Base-by-base conservation (phyloP, 73 alveolate genomes). In the Symbiodinium pilosum region DNA sequence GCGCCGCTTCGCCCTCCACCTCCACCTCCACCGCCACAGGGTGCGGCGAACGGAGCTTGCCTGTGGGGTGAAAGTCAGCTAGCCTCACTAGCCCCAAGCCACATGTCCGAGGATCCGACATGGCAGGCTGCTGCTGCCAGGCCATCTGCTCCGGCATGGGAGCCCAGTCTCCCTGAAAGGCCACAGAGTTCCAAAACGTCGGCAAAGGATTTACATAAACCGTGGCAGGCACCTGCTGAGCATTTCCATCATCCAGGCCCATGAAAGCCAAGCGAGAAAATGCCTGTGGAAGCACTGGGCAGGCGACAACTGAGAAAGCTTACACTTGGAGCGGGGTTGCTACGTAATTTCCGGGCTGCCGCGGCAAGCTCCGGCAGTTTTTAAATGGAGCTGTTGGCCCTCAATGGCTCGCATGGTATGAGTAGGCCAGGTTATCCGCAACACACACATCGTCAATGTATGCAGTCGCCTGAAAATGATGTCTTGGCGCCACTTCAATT, bases 121-220 rank as follows among this genome's bases (percentile, higher is more conserved):
- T 43, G 20, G 32, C 51, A 2, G 24, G 93, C 81, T 26, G 81
- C 40, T 71, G 88, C 96, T 91, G 96, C 96, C 96, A 91, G 11
- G 96, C 88, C 59, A 71, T 40, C 56, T 91, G 88, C 24, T 69
- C 96, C 20, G 86, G 69, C 36, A 43, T 47, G 64, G 69, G 73
- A 26, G 95, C 21, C 96, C 96, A 91, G 34, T 91, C 96, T 14
- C 96, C 96, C 96, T 91, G 96, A 47, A 47, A 14, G 59, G 59
- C 14, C 59, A 47, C 59, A 47, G 21, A 9, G 59, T 47, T 14
- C 21, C 59, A 47, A 6, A 47, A 14, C 64, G 64, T 16, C 16
- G 16, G 16, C 16, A 47, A 54, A 54, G 4, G 32, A 9, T 14
- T 6, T 0, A 18, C 73, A 54, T n/a, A 30, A 54, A 30, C 73